Conservation (phyloP, 257 asterid genomes). For the Solanum dulcamara region DNA sequence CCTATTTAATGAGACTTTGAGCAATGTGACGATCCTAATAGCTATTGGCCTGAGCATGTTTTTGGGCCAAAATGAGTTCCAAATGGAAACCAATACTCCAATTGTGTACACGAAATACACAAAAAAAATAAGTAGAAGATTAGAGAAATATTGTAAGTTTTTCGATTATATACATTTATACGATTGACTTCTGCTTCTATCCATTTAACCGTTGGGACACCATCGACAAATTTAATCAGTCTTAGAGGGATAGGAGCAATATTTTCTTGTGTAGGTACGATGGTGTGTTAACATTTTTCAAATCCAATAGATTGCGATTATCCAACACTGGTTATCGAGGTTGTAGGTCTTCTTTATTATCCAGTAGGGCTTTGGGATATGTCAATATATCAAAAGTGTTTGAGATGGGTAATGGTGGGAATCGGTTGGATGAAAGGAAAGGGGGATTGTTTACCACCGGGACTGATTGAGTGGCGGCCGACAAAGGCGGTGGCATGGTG, state of each 20-base stretch:
- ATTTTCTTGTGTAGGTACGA: neutral
- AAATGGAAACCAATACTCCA: neutral
- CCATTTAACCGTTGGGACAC: neutral
- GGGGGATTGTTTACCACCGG: too few species aligned
- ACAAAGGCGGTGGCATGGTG: neutral
- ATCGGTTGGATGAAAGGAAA: neutral
- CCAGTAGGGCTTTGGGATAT: neutral
- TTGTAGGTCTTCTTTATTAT: neutral
- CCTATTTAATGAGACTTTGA: neutral
- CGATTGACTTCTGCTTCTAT: neutral
- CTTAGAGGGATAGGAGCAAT: neutral
- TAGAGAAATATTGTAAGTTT: neutral
- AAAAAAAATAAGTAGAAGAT: neutral
- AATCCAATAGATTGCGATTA: neutral
- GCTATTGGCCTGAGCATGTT: neutral
- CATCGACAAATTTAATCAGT: neutral
- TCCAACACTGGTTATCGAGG: neutral
- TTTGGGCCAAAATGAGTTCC: neutral
- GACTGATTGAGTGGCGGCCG: neutral
- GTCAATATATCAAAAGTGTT: neutral
- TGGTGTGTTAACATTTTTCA: accelerated
- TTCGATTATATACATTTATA: neutral
- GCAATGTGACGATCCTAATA: neutral
- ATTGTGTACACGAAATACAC: neutral
- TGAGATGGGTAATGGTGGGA: neutral